Evolutionary conservation across 768 basidiomycete species (phyloP).

Genomic region (Tulasnella calospora): DNA sequence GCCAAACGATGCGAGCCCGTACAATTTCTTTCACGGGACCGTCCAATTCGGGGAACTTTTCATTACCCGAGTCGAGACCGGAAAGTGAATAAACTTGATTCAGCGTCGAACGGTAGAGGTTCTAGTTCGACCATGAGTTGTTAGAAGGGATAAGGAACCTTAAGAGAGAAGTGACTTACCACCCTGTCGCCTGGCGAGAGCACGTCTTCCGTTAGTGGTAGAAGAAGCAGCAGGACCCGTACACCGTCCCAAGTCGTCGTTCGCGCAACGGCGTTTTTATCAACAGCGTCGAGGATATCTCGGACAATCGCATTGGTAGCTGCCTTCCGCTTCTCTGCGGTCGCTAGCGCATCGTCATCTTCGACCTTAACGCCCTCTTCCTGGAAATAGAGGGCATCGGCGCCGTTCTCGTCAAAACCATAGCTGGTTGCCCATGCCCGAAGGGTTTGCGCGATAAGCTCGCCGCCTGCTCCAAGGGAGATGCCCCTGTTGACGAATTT

Average conservation of each 20-base stretch:
- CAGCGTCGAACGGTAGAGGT: conserved; percentile 74
- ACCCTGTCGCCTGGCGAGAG: neutral
- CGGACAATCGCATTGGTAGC: conserved; percentile 63
- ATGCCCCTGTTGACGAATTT: neutral
- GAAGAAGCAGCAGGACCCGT: conserved; percentile 65
- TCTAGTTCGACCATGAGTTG: conserved; percentile 33
- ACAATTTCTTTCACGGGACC: conserved; percentile 50
- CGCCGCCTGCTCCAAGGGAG: conserved; percentile 63
- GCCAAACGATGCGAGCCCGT: conserved; percentile 83
- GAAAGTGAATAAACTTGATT: conserved; percentile 76
- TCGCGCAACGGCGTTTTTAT: conserved; percentile 70
- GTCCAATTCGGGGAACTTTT: conserved; percentile 26
- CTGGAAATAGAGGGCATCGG: conserved; percentile 38
- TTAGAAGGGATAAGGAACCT: neutral
- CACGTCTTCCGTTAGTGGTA: conserved; percentile 56
- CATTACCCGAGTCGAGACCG: conserved; percentile 48
- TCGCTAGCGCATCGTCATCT: neutral
- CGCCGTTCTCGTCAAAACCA: conserved; percentile 75
- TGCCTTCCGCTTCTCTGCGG: conserved; percentile 45
- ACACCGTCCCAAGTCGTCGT: conserved; percentile 85
- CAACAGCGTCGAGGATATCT: conserved; percentile 74
- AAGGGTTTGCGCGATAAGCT: conserved; percentile 72
- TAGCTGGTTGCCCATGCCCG: conserved; percentile 88
- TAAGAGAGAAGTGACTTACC: neutral
- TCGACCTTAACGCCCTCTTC: neutral